Percentiles rank a stretch among this genome's conserved stretches.
Conservation (phyloP, 1,284 basidiomycete genomes). For the Paramarasmius palmivorus region DNA sequence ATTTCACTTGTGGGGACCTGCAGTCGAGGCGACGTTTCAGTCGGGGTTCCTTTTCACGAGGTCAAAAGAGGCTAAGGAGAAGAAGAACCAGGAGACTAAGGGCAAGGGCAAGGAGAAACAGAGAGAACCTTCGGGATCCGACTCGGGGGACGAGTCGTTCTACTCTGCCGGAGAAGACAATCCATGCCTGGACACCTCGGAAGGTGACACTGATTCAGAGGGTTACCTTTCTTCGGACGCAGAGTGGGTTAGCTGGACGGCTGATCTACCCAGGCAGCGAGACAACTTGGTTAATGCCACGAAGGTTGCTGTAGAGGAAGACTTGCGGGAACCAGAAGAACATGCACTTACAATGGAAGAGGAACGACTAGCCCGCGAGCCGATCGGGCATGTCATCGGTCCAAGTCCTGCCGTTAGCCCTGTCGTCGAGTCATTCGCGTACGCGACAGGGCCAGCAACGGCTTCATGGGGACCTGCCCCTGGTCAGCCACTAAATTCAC, state of each 20-base stretch:
- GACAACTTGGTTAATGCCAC: conserved; percentile 17
- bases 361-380: conserved; percentile 25
- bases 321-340: conserved; percentile 14
- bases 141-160: not conserved
- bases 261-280: conserved; percentile 47
- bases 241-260: conserved; percentile 63
- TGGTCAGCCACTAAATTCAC: conserved; percentile 7
- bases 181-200: not conserved
- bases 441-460: not conserved
- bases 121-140: not conserved
- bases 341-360: conserved; percentile 20
- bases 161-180: not conserved
- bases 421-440: not conserved
- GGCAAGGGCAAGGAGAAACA: not conserved
- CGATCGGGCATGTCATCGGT: conserved; percentile 23
- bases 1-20: conserved; percentile 36
- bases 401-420: not conserved
- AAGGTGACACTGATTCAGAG: conserved; percentile 18
- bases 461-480: not conserved
- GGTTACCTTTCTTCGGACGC: conserved; percentile 46
- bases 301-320: conserved; percentile 3
- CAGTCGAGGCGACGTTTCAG: not conserved
- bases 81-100: conserved; percentile 3
- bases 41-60: conserved; percentile 1
- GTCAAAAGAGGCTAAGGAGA: not conserved